phyloP scores from a whole-genome alignment of 208 protist genomes.

The Trichomonas gallinae region DNA sequence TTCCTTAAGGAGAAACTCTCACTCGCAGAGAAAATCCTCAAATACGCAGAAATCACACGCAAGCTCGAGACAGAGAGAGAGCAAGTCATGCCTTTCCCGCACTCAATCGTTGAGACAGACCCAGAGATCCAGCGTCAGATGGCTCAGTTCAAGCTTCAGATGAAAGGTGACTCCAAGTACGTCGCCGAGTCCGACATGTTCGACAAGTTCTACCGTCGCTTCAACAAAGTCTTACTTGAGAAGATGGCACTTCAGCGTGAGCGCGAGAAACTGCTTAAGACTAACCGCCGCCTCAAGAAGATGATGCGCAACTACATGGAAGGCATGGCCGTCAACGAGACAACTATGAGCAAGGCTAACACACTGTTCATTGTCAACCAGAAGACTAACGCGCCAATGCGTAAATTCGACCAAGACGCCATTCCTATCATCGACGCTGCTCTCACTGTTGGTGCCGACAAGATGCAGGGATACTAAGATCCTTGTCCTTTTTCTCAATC shows the following conservation, averaged over 20 bases:
- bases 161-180: slow-evolving; percentile 17
- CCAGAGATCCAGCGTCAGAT: neutral
- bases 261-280: neutral
- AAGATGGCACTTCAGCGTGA: neutral
- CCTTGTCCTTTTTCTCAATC: too few species aligned
- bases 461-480: neutral
- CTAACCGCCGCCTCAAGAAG: neutral
- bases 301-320: slow-evolving; percentile 10
- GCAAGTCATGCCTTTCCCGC: neutral
- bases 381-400: neutral
- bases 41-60: neutral
- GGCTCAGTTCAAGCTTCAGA: neutral
- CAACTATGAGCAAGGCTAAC: neutral
- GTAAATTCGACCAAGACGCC: neutral
- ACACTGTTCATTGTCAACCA: slow-evolving; percentile 10
- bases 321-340: neutral
- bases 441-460: neutral
- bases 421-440: neutral
- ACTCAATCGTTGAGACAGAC: neutral
- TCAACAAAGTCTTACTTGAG: neutral
- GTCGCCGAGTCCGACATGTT: neutral
- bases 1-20: neutral
- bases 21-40: neutral
- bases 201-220: neutral
- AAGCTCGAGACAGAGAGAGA: slow-evolving; percentile 1